phyloP scores from a whole-genome alignment of 164 flowering plant genomes.

The Protea cynaroides region DNA sequence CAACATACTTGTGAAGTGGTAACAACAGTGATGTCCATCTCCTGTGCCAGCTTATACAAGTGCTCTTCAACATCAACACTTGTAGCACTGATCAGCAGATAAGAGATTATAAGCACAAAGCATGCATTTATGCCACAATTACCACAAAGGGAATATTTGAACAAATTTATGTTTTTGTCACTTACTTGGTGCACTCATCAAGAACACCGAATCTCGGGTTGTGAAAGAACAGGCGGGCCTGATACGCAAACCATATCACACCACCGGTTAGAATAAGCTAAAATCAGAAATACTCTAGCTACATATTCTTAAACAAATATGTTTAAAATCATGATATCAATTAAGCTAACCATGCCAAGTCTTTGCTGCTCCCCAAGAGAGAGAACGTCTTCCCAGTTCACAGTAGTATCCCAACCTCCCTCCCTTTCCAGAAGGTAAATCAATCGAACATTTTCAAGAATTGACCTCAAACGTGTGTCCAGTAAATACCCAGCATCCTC shows the following conservation, averaged over 20 bases:
- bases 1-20: constrained; percentile 89
- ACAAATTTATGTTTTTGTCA: not conserved
- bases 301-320: not conserved
- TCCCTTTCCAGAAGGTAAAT: constrained; percentile 85
- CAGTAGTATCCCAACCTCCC: constrained; percentile 72
- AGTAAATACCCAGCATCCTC: constrained; percentile 24
- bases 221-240: constrained; percentile 98
- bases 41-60: constrained; percentile 70
- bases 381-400: constrained; percentile 90
- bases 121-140: not conserved
- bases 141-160: not conserved
- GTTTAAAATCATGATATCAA: not conserved
- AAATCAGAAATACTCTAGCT: not conserved
- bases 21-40: constrained; percentile 80
- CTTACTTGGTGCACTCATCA: constrained; percentile 99
- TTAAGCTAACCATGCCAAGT: constrained; percentile 85
- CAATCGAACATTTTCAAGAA: constrained; percentile 78
- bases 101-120: not conserved
- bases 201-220: constrained; percentile 89
- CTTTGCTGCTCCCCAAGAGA: constrained; percentile 99
- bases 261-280: not conserved
- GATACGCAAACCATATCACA: not conserved
- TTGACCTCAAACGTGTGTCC: constrained; percentile 52
- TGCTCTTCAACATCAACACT: constrained; percentile 99
- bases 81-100: constrained; percentile 64